Evolutionary conservation across 2,329 filamentous ascomycete genomes (phyloP).

Genomic region (Fusarium xylarioides): DNA sequence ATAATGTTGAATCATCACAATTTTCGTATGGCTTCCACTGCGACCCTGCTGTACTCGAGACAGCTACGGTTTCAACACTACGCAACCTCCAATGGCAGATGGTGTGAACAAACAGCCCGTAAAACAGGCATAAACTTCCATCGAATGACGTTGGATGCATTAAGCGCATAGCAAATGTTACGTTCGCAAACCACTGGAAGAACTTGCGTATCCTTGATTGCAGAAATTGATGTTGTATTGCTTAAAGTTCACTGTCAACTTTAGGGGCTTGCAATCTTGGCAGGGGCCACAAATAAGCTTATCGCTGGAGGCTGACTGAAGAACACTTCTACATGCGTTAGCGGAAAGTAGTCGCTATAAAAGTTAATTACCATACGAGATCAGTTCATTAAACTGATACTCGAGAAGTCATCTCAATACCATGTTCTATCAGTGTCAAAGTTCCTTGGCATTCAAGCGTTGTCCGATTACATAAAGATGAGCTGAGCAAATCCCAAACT

Average conservation of each 20-base stretch:
- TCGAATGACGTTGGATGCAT: background rate
- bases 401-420: background rate
- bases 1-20: background rate
- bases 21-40: background rate
- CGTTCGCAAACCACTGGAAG: background rate
- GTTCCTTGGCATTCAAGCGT: background rate
- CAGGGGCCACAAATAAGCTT: conserved; percentile 13
- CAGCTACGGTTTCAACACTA: conserved; percentile 1
- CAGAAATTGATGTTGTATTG: background rate
- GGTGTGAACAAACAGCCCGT: background rate
- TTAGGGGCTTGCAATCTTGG: background rate
- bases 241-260: background rate
- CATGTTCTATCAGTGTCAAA: background rate
- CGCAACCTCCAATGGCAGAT: background rate
- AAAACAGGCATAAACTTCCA: background rate
- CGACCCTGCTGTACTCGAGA: background rate
- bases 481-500: background rate
- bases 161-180: background rate
- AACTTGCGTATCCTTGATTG: background rate
- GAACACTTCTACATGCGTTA: background rate
- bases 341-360: background rate
- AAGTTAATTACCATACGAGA: background rate
- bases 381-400: background rate
- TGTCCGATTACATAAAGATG: background rate
- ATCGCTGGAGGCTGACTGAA: background rate